Percentiles rank a stretch among this genome's conserved stretches.
Conservation (phyloP, 768 basidiomycete genomes). For the Kwoniella shandongensis region DNA sequence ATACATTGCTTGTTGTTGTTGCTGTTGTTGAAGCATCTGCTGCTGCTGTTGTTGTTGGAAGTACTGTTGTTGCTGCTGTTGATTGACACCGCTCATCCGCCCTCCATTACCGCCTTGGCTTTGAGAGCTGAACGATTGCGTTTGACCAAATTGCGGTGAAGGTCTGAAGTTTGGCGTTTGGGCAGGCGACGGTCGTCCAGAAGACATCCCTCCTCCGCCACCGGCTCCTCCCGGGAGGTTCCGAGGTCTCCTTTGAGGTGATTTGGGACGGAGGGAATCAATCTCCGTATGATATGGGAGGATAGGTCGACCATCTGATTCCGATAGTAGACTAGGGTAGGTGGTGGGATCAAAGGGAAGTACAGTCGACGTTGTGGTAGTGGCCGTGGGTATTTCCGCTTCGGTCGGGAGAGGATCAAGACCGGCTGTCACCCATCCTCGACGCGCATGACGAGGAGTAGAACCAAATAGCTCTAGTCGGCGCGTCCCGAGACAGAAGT, state of each 20-base stretch:
- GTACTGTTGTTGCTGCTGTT: background rate
- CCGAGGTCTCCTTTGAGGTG: slow-evolving; percentile 57
- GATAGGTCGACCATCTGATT: slow-evolving; percentile 21
- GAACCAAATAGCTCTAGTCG: slow-evolving; percentile 87
- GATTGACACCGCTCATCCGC: background rate
- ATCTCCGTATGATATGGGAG: slow-evolving; percentile 60
- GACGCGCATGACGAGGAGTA: slow-evolving; percentile 66
- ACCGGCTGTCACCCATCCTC: slow-evolving; percentile 67
- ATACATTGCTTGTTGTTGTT: slow-evolving; percentile 6
- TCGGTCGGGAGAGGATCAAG: slow-evolving; percentile 59
- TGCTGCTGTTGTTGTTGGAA: background rate
- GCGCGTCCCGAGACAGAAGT: slow-evolving; percentile 91
- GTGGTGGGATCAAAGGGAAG: slow-evolving; percentile 51
- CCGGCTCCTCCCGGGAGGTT: slow-evolving; percentile 9
- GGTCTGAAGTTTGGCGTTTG: background rate
- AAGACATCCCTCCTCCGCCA: slow-evolving; percentile 16
- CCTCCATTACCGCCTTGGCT: background rate
- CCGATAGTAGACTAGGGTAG: slow-evolving; percentile 16
- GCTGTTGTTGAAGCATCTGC: background rate
- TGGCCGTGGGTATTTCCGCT: too few relatives aligned
- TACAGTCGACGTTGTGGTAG: slow-evolving; percentile 59
- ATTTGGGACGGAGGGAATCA: slow-evolving; percentile 79
- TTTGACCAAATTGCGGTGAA: background rate
- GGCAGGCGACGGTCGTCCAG: slow-evolving; percentile 10
- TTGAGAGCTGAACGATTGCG: background rate